Evolutionary conservation across 805 yeast genomes (phyloP), one percentile per base, ranked within the genome.

Genomic region (Saccharomycopsis sp.): DNA sequence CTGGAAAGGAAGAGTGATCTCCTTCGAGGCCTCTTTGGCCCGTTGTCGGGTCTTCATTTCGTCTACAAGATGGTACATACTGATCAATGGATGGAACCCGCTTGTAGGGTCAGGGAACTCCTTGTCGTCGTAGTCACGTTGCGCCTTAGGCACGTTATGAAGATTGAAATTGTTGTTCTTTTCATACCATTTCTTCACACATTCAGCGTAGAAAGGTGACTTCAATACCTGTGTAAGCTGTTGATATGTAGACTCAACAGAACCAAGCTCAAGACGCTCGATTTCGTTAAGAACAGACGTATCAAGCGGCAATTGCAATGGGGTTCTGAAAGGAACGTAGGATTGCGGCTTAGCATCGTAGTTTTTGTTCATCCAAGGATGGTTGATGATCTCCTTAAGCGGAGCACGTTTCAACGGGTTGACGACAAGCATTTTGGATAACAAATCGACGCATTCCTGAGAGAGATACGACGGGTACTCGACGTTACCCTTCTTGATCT

Each of bases 311-410:
- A 80, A 73, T 17, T 76, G 74, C 65, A 94, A 72, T 1, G 99
- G 99, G 2, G 75, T 71, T 64, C 99, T 78, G 54, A 78, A 79
- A 0, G 98, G 97, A 47, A 94, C 72, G 68, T 85, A 86, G 51
- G 84, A 83, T 9, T 84, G 78, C 0, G 88, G 85, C 0, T 85
- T 80, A 41, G 80, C 80, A 57, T 90, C 97, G 68, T 81, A 91
- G 41, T 97, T 97, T 69, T 85, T 84, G 58, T 78, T 79, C 93
- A 94, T 89, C 99, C 99, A 94, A 1, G 97, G 97, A 67, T 94
- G 98, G 58, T 80, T 78, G 64, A 88, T 78, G 5, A 94, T 88
- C 69, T 91, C 97, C 56, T 78, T 77, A 58, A 94, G 75, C 0
- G 86, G 72, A 1, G 96, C 96, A 68, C 99, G 83, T 61, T 84